These are phyloP conservation scores for Hibiscus syriacus DNA, from an alignment of 345 rosid genomes.

Conservation along the genomic window DNA sequence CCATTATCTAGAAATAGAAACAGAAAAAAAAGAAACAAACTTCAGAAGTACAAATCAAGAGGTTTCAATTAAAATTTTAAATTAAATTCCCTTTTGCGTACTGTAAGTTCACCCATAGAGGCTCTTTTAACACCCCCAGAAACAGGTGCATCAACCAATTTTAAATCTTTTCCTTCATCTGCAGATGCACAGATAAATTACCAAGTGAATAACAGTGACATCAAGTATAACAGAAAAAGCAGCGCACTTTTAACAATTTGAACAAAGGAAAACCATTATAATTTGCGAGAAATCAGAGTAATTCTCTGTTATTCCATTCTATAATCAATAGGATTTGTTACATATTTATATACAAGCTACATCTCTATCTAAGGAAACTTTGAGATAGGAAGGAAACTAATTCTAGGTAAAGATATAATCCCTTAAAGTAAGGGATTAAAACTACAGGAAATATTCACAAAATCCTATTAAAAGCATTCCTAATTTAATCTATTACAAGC, in stretches of 20 bases:
- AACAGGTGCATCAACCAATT: slow-evolving; percentile 97
- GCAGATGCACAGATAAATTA: slow-evolving; percentile 15
- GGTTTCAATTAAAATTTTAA: neutral
- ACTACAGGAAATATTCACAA: too few relatives aligned
- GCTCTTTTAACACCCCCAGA: slow-evolving; percentile 98
- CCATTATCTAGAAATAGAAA: slow-evolving; percentile 63
- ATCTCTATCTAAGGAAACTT: too few relatives aligned
- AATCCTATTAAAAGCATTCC: too few relatives aligned
- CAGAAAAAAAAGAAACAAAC: slow-evolving; percentile 1
- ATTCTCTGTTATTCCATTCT: too few relatives aligned
- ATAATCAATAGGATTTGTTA: too few relatives aligned
- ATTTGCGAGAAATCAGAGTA: too few relatives aligned
- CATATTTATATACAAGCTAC: too few relatives aligned
- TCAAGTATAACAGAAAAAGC: neutral
- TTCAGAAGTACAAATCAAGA: slow-evolving; percentile 18
- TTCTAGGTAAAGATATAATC: too few relatives aligned
- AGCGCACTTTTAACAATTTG: neutral
- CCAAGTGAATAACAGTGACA: neutral
- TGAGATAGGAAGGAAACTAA: too few relatives aligned
- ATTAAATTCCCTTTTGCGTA: slow-evolving; percentile 19
- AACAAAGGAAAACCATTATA: too few relatives aligned
- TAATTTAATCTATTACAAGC: too few relatives aligned
- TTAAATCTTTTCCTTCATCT: slow-evolving; percentile 72
- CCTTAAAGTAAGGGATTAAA: too few relatives aligned
- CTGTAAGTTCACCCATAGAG: slow-evolving; percentile 81